Percentiles rank a stretch among this genome's conserved stretches.
Conservation (phyloP, 2,329 filamentous ascomycete genomes). For the Rhinocladiella mackenziei region DNA sequence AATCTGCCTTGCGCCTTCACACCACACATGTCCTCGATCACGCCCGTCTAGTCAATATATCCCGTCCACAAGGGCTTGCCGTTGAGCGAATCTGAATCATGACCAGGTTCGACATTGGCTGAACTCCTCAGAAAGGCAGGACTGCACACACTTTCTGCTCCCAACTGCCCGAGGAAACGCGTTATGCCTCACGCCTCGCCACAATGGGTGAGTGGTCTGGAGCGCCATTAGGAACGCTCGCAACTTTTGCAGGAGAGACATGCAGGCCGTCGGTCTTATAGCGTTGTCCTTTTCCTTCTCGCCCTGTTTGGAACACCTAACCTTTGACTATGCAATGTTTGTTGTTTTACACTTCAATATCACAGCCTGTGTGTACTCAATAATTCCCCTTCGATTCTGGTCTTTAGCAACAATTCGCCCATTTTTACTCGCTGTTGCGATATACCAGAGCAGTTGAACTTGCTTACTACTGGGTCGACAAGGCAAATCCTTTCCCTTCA, state of each 20-base stretch:
- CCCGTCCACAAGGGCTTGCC: slow-evolving; percentile 5
- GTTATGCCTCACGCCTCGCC: slow-evolving; percentile 7
- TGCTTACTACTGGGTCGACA: slow-evolving; percentile 2
- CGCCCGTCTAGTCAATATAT: slow-evolving; percentile 8
- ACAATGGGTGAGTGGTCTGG: no score
- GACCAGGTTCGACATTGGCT: slow-evolving; percentile 23
- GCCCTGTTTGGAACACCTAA: slow-evolving; percentile 1
- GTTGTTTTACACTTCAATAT: no score
- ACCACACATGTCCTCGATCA: slow-evolving; percentile 19
- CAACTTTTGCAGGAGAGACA: slow-evolving; percentile 1
- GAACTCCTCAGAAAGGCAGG: slow-evolving; percentile 8
- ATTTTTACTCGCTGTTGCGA: background rate
- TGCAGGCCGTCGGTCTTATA: slow-evolving; percentile 19
- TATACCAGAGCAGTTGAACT: background rate
- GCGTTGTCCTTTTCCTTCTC: slow-evolving; percentile 11
- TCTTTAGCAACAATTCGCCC: slow-evolving; percentile 1
- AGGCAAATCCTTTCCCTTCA: background rate
- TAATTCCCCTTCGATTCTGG: slow-evolving; percentile 2
- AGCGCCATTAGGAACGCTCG: no score
- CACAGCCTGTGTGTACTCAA: no score
- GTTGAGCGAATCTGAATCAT: slow-evolving; percentile 10
- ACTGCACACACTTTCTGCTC: slow-evolving; percentile 6
- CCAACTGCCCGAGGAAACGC: slow-evolving; percentile 14
- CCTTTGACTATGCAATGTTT: slow-evolving; percentile 13
- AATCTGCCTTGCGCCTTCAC: slow-evolving; percentile 23